Evolutionary conservation across 306 rosid species (phyloP), one percentile per base, ranked within the genome.

Genomic region (Begonia masoniana): DNA sequence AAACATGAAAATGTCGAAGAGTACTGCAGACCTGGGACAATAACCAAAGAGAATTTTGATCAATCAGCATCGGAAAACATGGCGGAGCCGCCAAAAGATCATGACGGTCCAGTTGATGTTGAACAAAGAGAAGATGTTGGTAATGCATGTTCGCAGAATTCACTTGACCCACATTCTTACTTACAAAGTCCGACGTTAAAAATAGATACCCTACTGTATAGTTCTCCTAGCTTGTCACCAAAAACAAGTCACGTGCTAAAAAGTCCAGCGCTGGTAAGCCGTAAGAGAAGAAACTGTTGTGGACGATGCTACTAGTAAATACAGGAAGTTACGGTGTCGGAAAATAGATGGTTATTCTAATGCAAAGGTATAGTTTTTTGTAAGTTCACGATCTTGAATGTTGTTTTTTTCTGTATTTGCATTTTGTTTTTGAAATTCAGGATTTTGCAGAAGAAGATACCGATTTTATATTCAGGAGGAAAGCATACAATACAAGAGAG

Each of bases 351-450:
- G 65, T 63, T 35, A 56, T 53, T 64, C 69, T 55, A 58, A 64
- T 61, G 67, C 62, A 53, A 68, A 65, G 49, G 57, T 43, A 58
- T 61, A 68, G 31, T 67, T 63, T 77, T 75, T 73, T 10, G 7
- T 12, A 45, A 31, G 50, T 54, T 23, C 58, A 13, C 51, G 66
- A 61, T 45, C 71, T 53, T 65, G 46, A 21, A 19, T 71, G 59
- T 61, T 15, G 41, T 68, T 45, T 57, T 41, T 71, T 62, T 59
- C 52, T 67, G 39, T 41, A 65, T 72, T 75, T 64, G 71, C 53
- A 9, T 60, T 76, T 80, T 84, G 82, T 83, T 86, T 74, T 54
- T 72, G 69, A 56, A 74, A 66, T 74, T 71, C 79, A 91, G 96
- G 78, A 64, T 57, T 64, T 60, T 24, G 49, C 50, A 24, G 71